Evolutionary conservation across 768 basidiomycete genomes (phyloP), one percentile per base, ranked within the genome.

Genomic region (Lentinula lateritia): DNA sequence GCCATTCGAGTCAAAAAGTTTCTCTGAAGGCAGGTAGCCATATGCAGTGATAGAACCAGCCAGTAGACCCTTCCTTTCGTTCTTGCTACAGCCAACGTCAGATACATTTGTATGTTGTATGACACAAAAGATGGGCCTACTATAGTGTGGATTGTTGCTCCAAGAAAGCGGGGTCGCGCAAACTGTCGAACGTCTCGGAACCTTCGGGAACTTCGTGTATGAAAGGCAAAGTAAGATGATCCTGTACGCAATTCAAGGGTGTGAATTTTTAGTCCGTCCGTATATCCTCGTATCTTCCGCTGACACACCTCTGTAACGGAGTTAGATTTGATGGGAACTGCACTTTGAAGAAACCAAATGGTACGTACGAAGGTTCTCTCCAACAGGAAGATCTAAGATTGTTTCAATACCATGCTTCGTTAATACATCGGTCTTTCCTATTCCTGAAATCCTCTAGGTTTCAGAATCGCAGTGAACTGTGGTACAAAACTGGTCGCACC

Each of bases 321-420:
- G 18, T 32, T 52, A 36, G 42, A 43, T 43, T 36, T 52, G 32
- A 23, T 32, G 48, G 20, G 28, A 16, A 23, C 36, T 18, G 38
- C 16, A n/a, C 12, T 15, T 18, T 8, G 41, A 13, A 20, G 46
- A 16, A 34, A 58, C 5, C 3, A 23, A 28, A 9, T 4, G 2
- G 32, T 6, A 52, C 68, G 28, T 60, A 69, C 68, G 72, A n/a
- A 73, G 62, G 56, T 74, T 73, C 50, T 68, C 65, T 12, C 73
- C 73, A 5, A 71, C 73, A 9, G 70, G 74, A n/a, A 72, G 65
- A 45, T 72, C 68, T 18, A 74, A 41, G 28, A 66, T 41, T 35
- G 65, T 58, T 7, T 66, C 59, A 36, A 74, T 68, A 3, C 61
- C 65, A 20, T 60, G 62, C 9, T 52, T n/a, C 10, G 36, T 39